Percentiles rank a stretch among this genome's conserved stretches.
phyloP scores from a whole-genome alignment of 2,329 filamentous ascomycete genomes.

The Pyrenochaeta sp. region DNA sequence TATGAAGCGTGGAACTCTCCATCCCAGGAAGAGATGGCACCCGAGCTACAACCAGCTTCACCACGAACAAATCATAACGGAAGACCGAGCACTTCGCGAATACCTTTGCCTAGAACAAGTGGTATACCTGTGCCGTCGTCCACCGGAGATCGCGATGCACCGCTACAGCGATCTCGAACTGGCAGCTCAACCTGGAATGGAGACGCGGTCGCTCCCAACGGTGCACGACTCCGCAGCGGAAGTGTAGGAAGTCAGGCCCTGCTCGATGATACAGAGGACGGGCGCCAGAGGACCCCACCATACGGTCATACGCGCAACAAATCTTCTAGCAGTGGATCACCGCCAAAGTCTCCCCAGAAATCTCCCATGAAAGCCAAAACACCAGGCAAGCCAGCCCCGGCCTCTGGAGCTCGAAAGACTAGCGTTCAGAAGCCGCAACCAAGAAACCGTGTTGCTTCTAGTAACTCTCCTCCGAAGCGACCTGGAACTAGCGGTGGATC shows the following conservation, averaged over 20 bases:
- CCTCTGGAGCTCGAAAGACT: slow-evolving; percentile 43
- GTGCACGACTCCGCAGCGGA: slow-evolving; percentile 73
- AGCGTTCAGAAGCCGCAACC: slow-evolving; percentile 38
- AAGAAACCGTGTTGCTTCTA: slow-evolving; percentile 44
- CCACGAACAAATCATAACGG: slow-evolving; percentile 57
- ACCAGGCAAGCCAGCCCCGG: slow-evolving; percentile 46
- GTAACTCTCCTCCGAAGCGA: slow-evolving; percentile 57
- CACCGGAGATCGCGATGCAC: slow-evolving; percentile 76
- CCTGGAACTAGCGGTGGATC: slow-evolving; percentile 69
- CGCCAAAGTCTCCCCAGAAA: slow-evolving; percentile 35
- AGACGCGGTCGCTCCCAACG: slow-evolving; percentile 65
- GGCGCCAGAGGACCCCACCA: slow-evolving; percentile 32
- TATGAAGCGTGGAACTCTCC: slow-evolving; percentile 71
- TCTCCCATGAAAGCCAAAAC: slow-evolving; percentile 52
- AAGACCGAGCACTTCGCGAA: slow-evolving; percentile 71
- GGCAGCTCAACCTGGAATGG: slow-evolving; percentile 66
- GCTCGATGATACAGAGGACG: slow-evolving; percentile 57
- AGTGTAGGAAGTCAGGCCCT: slow-evolving; percentile 64
- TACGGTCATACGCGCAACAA: slow-evolving; percentile 28
- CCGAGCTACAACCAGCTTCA: slow-evolving; percentile 57
- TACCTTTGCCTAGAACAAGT: slow-evolving; percentile 84
- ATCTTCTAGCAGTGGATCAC: slow-evolving; percentile 34
- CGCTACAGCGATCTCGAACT: slow-evolving; percentile 66
- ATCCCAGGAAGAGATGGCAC: slow-evolving; percentile 77
- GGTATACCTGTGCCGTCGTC: slow-evolving; percentile 76